A percentile compares a stretch with the other conserved stretches of the same genome.
These are phyloP conservation scores for Caryopteris hybrid DNA, from an alignment of 305 asterid genomes.

Conservation along the genomic window DNA sequence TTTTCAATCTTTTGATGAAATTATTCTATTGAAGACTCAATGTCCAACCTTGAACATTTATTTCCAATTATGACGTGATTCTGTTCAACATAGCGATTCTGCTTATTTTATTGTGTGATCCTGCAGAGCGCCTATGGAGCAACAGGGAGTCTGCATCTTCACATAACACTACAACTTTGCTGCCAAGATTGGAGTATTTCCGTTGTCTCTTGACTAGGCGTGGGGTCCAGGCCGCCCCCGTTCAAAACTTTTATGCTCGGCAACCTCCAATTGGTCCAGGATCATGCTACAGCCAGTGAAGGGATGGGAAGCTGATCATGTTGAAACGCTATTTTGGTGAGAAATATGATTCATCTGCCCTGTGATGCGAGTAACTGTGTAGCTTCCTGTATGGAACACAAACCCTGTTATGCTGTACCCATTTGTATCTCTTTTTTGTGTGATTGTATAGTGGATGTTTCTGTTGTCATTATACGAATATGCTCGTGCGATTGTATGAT, in stretches of 20 bases:
- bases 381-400: neutral
- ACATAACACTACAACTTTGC: constrained; percentile 23
- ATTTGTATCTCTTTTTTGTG: neutral
- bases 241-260: constrained; percentile 57
- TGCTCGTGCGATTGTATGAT: neutral
- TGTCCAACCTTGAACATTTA: neutral
- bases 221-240: constrained; percentile 85
- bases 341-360: neutral
- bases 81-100: neutral
- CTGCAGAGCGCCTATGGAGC: constrained; percentile 85
- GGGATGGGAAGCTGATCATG: constrained; percentile 11
- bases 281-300: constrained; percentile 77
- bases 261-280: constrained; percentile 66
- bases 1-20: neutral
- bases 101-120: constrained; percentile 6
- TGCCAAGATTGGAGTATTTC: constrained; percentile 66
- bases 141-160: constrained; percentile 37
- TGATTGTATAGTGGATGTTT: neutral
- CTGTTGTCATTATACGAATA: neutral
- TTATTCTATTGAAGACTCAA: neutral
- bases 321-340: neutral
- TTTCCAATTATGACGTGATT: neutral
- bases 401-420: neutral
- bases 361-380: neutral
- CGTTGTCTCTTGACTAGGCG: constrained; percentile 77